These are phyloP conservation scores for Picochlorum sp. DNA, from an alignment of 139 green algal species.

Conservation along the genomic window DNA sequence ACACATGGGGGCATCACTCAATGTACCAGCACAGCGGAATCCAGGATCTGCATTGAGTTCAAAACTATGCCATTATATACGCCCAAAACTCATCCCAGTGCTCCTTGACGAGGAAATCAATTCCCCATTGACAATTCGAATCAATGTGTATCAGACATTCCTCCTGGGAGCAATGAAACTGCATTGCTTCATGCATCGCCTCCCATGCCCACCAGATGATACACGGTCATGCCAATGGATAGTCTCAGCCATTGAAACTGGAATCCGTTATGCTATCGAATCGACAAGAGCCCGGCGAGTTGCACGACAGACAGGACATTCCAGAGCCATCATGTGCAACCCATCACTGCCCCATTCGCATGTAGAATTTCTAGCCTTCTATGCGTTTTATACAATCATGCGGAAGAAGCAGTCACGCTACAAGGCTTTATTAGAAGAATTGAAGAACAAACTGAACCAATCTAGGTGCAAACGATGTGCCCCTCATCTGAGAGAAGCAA, in stretches of 20 bases:
- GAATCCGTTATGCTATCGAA: conserved; percentile 15
- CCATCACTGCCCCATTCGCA: conserved; percentile 9
- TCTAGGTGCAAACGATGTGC: conserved; percentile 19
- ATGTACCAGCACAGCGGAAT: conserved; percentile 37
- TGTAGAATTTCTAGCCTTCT: conserved; percentile 46
- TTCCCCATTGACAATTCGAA: conserved; percentile 43
- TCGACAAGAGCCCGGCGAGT: conserved; percentile 13
- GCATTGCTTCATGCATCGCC: conserved; percentile 48
- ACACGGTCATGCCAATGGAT: conserved; percentile 5
- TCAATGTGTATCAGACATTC: conserved; percentile 85
- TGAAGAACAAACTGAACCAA: conserved; percentile 28
- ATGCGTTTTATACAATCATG: conserved; percentile 53
- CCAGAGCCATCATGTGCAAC: conserved; percentile 1
- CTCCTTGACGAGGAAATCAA: conserved; percentile 80
- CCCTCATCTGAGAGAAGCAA: conserved; percentile 33
- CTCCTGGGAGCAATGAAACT: conserved; percentile 75
- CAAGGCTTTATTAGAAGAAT: conserved; percentile 17
- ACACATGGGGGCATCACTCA: conserved; percentile 51
- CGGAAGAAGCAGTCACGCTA: conserved; percentile 43
- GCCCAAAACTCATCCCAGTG: conserved; percentile 76
- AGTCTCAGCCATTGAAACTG: conserved; percentile 14
- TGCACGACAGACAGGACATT: conserved; percentile 3
- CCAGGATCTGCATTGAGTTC: conserved; percentile 33
- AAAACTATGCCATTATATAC: conserved; percentile 71
- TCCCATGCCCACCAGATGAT: conserved; percentile 26